Conservation (phyloP, 768 basidiomycete species). For the Macrolepiota albuminosa region DNA sequence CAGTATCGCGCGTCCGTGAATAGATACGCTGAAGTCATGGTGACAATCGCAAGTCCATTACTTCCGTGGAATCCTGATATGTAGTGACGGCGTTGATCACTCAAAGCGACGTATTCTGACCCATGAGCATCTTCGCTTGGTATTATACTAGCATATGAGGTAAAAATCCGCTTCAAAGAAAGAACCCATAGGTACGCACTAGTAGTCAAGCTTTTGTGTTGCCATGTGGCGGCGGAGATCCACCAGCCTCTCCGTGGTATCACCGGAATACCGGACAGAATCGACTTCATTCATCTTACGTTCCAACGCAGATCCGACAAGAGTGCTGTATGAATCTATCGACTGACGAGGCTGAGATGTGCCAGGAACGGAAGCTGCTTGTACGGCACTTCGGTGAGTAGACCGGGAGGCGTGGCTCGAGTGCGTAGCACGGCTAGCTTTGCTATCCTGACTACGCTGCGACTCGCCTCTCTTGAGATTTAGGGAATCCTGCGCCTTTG, state of each 20-base stretch:
- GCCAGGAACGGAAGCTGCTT: slow-evolving; percentile 12
- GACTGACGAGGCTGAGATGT: slow-evolving; percentile 26
- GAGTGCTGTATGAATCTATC: slow-evolving; percentile 66
- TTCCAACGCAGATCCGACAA: slow-evolving; percentile 69
- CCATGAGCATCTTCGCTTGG: slow-evolving; percentile 81
- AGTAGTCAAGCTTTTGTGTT: slow-evolving; percentile 68
- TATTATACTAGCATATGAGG: slow-evolving; percentile 46
- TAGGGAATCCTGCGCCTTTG: slow-evolving; percentile 3
- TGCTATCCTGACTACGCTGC: slow-evolving; percentile 19
- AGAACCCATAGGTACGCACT: slow-evolving; percentile 42
- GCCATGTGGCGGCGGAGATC: slow-evolving; percentile 62
- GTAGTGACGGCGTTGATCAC: slow-evolving; percentile 75
- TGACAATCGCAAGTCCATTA: slow-evolving; percentile 69
- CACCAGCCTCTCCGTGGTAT: slow-evolving; percentile 56
- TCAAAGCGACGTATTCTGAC: slow-evolving; percentile 74
- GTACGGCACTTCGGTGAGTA: slow-evolving; percentile 18
- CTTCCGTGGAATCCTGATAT: slow-evolving; percentile 60
- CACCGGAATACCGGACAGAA: slow-evolving; percentile 44
- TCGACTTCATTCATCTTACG: slow-evolving; percentile 67
- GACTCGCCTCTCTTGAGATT: slow-evolving; percentile 22
- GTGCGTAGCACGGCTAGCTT: slow-evolving; percentile 15
- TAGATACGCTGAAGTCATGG: slow-evolving; percentile 63
- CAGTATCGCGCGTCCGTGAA: slow-evolving; percentile 82
- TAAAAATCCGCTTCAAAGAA: slow-evolving; percentile 8
- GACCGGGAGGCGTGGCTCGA: slow-evolving; percentile 23